phyloP scores from a whole-genome alignment of 2,329 filamentous ascomycete species.

The Pseudovirgaria hyperparasitica region DNA sequence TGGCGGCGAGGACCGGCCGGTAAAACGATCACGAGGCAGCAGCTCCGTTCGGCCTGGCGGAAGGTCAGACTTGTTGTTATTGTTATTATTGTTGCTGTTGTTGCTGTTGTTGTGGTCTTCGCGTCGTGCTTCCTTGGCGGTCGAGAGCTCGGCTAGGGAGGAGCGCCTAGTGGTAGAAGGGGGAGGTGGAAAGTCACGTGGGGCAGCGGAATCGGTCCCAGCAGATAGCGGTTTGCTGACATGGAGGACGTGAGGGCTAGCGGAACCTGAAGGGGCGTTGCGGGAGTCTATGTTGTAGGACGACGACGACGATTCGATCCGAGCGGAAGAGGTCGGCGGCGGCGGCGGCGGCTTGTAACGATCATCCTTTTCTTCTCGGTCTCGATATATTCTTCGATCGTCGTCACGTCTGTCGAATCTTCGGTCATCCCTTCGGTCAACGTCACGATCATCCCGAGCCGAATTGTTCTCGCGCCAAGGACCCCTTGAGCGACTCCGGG shows the following conservation, averaged over 20 bases:
- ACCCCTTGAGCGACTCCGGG: conserved; percentile 53
- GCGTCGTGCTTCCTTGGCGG: conserved; percentile 20
- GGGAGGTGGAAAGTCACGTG: no score
- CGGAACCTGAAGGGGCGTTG: conserved; percentile 11
- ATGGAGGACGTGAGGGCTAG: conserved; percentile 18
- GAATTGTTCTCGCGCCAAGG: conserved; percentile 40
- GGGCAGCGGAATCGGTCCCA: no score
- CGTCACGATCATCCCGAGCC: conserved; percentile 24
- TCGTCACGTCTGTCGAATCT: conserved; percentile 32
- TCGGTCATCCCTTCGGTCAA: conserved; percentile 27
- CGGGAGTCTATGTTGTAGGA: conserved; percentile 16
- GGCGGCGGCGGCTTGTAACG: conserved; percentile 24
- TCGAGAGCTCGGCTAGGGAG: conserved; percentile 20
- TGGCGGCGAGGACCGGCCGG: conserved; percentile 36
- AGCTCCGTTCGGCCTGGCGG: conserved; percentile 33
- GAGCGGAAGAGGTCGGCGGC: conserved; percentile 15
- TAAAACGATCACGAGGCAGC: conserved; percentile 33
- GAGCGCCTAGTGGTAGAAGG: conserved; percentile 22
- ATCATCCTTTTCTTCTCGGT: conserved; percentile 26
- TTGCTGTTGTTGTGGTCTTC: no score
- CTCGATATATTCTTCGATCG: conserved; percentile 24
- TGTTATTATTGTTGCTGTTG: no score
- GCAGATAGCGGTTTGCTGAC: conserved; percentile 17
- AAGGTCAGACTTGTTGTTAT: conserved; percentile 30
- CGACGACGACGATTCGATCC: conserved; percentile 19